A percentile compares a stretch with the other conserved stretches of the same genome.
Evolutionary conservation across 169 alveolate species (phyloP).

Genomic region (Plasmodium cynomolgi): DNA sequence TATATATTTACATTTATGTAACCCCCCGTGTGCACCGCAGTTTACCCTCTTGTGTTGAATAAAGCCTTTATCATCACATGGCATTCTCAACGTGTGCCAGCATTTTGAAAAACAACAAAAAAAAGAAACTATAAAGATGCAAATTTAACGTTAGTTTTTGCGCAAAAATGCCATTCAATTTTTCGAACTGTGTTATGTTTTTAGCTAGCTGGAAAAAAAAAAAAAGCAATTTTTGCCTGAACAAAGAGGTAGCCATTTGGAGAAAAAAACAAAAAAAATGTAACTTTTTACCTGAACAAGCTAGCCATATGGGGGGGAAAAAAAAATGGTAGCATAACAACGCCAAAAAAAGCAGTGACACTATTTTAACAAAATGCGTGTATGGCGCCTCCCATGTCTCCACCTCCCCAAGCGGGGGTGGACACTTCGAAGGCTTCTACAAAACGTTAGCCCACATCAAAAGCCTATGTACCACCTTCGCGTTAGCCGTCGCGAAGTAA

Average conservation of each 20-base stretch:
- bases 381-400: not conserved
- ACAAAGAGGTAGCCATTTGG: not conserved
- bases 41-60: not conserved
- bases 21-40: not conserved
- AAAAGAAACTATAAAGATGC: not conserved
- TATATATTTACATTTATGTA: not conserved
- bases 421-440: not conserved
- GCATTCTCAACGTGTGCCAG: not conserved
- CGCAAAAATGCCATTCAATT: not conserved
- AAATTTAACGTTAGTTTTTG: not conserved
- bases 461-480: constrained; percentile 46
- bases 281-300: not conserved
- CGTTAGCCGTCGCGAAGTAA: constrained; percentile 20
- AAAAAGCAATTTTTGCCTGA: not conserved
- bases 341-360: not conserved
- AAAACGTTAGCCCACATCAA: constrained; percentile 60
- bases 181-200: not conserved
- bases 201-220: constrained; percentile 8
- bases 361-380: not conserved
- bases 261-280: not conserved
- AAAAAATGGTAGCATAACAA: not conserved
- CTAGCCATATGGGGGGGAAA: not conserved
- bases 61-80: not conserved
- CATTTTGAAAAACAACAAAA: not conserved
- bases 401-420: not conserved